These are phyloP conservation scores for Penicillium arizonense DNA, from an alignment of 495 filamentous ascomycete species.

Conservation along the genomic window DNA sequence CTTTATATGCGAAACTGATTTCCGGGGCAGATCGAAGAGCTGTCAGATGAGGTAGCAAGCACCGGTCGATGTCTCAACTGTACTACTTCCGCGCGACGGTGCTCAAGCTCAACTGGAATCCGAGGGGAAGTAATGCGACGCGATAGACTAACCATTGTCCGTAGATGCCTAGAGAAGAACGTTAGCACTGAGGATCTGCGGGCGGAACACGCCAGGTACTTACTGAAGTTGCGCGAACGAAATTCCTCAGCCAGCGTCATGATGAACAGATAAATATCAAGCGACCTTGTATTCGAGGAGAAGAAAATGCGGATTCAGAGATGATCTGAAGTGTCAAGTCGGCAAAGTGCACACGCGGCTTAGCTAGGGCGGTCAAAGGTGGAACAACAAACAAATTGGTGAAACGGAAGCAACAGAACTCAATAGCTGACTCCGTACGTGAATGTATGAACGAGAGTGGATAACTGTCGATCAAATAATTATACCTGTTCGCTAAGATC, in stretches of 20 bases:
- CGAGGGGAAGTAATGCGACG: not conserved
- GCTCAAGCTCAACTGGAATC: not conserved
- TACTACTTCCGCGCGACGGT: not conserved
- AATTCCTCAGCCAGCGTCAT: slow-evolving; percentile 71
- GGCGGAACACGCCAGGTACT: slow-evolving; percentile 33
- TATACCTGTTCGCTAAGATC: too few relatives aligned
- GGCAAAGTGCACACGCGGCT: slow-evolving; percentile 25
- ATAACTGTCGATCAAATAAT: too few relatives aligned
- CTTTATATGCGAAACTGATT: not conserved
- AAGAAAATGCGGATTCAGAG: slow-evolving; percentile 7
- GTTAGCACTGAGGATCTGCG: slow-evolving; percentile 33
- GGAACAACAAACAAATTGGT: slow-evolving; percentile 28
- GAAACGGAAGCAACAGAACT: not conserved
- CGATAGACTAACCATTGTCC: slow-evolving; percentile 85
- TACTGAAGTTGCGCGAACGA: slow-evolving; percentile 96
- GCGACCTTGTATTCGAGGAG: slow-evolving; percentile 2
- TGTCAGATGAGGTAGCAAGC: not conserved
- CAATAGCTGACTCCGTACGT: too few relatives aligned
- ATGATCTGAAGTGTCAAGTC: slow-evolving; percentile 11
- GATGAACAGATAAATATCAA: slow-evolving; percentile 16
- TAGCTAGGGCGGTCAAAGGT: slow-evolving; percentile 26
- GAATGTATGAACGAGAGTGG: too few relatives aligned
- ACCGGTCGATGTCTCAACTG: not conserved
- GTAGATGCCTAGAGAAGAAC: slow-evolving; percentile 76
- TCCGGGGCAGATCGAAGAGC: not conserved